These are phyloP conservation scores for Apiospora saccharicola DNA, from an alignment of 2,329 filamentous ascomycete species.

Conservation along the genomic window DNA sequence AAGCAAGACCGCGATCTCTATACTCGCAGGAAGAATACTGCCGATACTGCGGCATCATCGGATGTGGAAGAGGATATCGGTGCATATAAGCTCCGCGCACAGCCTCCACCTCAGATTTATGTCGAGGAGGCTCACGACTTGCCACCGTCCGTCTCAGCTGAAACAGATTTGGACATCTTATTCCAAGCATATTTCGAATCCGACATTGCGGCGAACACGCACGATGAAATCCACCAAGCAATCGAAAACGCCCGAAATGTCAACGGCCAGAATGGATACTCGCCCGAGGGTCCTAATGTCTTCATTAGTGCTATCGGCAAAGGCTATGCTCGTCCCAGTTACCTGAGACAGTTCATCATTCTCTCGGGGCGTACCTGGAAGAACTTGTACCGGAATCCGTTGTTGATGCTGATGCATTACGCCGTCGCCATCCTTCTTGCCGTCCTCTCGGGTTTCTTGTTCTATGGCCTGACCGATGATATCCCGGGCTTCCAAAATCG, in stretches of 20 bases:
- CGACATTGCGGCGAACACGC: slow-evolving; percentile 75
- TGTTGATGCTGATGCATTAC: slow-evolving; percentile 98
- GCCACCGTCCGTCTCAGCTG: slow-evolving; percentile 64
- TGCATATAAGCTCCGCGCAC: slow-evolving; percentile 60
- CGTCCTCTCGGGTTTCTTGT: slow-evolving; percentile 92
- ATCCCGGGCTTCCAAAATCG: slow-evolving; percentile 98
- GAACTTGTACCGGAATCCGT: slow-evolving; percentile 95
- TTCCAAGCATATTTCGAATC: slow-evolving; percentile 80
- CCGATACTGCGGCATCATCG: slow-evolving; percentile 68
- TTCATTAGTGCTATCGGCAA: slow-evolving; percentile 70
- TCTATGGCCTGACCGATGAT: slow-evolving; percentile 95
- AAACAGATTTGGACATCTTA: slow-evolving; percentile 83
- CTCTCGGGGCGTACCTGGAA: slow-evolving; percentile 92
- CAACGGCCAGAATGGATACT: slow-evolving; percentile 69
- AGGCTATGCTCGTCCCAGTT: slow-evolving; percentile 83
- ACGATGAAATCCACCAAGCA: slow-evolving; percentile 79
- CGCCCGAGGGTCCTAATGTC: slow-evolving; percentile 54
- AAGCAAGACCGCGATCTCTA: slow-evolving; percentile 92
- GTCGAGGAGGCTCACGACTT: slow-evolving; percentile 74
- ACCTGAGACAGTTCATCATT: slow-evolving; percentile 84
- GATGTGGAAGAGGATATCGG: slow-evolving; percentile 60
- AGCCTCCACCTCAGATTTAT: slow-evolving; percentile 64
- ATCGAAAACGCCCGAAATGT: slow-evolving; percentile 69
- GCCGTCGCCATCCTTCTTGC: slow-evolving; percentile 95
- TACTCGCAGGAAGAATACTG: slow-evolving; percentile 75